Conservation (phyloP, 192 early-diverging fungal species). For the Podila verticillata region DNA sequence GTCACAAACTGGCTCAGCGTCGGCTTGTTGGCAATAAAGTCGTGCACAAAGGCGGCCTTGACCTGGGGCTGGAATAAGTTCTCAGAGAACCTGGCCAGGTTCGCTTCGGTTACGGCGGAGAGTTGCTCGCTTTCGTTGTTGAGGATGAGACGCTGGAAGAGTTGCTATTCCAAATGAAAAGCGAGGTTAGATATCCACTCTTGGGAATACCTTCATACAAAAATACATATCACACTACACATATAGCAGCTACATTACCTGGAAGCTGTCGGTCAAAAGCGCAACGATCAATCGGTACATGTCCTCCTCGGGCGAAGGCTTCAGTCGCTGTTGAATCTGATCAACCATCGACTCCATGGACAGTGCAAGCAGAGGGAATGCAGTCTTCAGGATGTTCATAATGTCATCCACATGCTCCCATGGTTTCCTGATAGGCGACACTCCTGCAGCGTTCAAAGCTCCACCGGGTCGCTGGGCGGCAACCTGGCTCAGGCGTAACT, state of each 20-base stretch:
- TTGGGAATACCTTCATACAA: neutral
- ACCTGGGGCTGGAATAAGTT: constrained; percentile 69
- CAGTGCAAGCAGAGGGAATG: constrained; percentile 90
- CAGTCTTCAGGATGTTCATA: constrained; percentile 94
- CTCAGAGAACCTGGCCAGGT: constrained; percentile 90
- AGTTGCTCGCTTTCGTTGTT: constrained; percentile 71
- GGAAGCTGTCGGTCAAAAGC: constrained; percentile 89
- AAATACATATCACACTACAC: neutral
- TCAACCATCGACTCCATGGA: constrained; percentile 99
- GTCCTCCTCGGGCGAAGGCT: constrained; percentile 96
- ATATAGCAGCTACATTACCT: constrained; percentile 56
- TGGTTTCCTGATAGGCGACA: constrained; percentile 63
- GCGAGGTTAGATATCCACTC: neutral
- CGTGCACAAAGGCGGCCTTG: constrained; percentile 83
- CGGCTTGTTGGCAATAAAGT: constrained; percentile 92
- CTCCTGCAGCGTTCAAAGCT: constrained; percentile 30
- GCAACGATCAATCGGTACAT: constrained; percentile 96
- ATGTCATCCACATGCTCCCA: constrained; percentile 95
- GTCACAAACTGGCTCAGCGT: constrained; percentile 86
- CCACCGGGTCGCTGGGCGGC: constrained; percentile 32
- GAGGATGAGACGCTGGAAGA: constrained; percentile 67
- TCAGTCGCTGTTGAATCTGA: constrained; percentile 93
- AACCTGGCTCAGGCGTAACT: constrained; percentile 43
- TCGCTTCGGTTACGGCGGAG: constrained; percentile 75
- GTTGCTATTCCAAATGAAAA: constrained; percentile 59